A percentile compares a stretch with the other conserved stretches of the same genome.
Evolutionary conservation across 2,329 filamentous ascomycete species (phyloP).

Genomic region (Aureobasidium sp.): DNA sequence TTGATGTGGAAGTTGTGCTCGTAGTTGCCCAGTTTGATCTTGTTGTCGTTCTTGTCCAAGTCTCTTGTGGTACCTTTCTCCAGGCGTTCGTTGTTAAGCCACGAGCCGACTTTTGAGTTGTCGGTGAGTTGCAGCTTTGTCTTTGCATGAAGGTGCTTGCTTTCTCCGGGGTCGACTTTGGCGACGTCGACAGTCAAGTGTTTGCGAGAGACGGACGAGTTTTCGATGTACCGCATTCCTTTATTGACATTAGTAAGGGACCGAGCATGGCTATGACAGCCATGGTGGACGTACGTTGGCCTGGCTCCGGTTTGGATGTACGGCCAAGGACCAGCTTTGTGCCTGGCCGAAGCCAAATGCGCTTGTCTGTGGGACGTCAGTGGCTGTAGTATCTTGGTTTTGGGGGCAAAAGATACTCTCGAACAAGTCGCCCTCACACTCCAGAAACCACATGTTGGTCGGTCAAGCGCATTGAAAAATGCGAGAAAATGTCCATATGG

Average conservation of each 20-base stretch:
- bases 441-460: constrained; percentile 44
- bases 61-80: constrained; percentile 38
- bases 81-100: constrained; percentile 1
- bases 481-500: background rate
- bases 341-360: constrained; percentile 78
- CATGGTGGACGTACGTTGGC: constrained; percentile 1
- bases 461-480: background rate
- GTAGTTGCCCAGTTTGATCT: constrained; percentile 66
- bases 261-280: background rate
- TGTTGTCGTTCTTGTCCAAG: constrained; percentile 53
- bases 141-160: constrained; percentile 49
- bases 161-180: constrained; percentile 57
- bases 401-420: constrained; percentile 32
- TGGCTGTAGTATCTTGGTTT: background rate
- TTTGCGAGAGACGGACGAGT: constrained; percentile 80
- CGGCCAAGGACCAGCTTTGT: constrained; percentile 81
- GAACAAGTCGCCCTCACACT: constrained; percentile 49
- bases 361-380: constrained; percentile 50
- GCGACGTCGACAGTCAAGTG: constrained; percentile 74
- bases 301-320: constrained; percentile 38
- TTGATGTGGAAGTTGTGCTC: constrained; percentile 48
- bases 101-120: constrained; percentile 75
- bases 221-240: constrained; percentile 52
- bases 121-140: constrained; percentile 71
- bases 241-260: constrained; percentile 36